Evolutionary conservation across 2,329 filamentous ascomycete species (phyloP), one percentile per base, ranked within the genome.

Genomic region (Trichophyton verrucosum): DNA sequence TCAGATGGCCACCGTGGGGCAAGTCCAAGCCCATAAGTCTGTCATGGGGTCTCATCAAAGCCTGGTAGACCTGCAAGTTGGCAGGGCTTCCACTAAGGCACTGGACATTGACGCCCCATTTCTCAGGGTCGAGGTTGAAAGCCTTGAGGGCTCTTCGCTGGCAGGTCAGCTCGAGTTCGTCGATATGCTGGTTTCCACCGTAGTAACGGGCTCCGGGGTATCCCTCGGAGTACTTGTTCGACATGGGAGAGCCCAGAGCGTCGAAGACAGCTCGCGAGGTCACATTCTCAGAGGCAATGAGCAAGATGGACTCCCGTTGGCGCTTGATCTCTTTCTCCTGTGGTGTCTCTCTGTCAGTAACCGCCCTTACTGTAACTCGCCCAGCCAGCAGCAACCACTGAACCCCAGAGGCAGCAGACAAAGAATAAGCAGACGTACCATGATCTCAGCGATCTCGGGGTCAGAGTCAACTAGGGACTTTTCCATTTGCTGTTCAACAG

Each of bases 51-150:
- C 91, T 84, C 78, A 96, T 87, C 60, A 99, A 80, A 62, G 94
- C 94, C 81, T 96, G 91, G 82, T 97, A 99, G 68, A 95, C 91
- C 82, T 97, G 91, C 68, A 99, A 81, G 79, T 99, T 99, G 79
- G 94, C 94, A 68, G 94, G 94, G 76, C 86, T 91, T 70, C 94
- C 94, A 72, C 85, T 89, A 72, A 96, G 80, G 76, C 88, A 91
- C 81, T 99, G 94, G 63, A 99, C 94, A 74, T 99, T 99, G 79
- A 99, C 94, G 74, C 94, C 94, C 94, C 94, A 99, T 81, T 95
- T 91, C 68, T 85, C 83, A 17, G 86, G 73, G 77, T 95, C 88
- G 67, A 95, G 79, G 73, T 89, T 83, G 82, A 97, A 99, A 62
- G 91, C 87, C 78, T 89, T 83, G 65, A 99, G 87, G 66, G 94